Conservation (phyloP, 2,329 filamentous ascomycete species). For the Fusarium buxicola region DNA sequence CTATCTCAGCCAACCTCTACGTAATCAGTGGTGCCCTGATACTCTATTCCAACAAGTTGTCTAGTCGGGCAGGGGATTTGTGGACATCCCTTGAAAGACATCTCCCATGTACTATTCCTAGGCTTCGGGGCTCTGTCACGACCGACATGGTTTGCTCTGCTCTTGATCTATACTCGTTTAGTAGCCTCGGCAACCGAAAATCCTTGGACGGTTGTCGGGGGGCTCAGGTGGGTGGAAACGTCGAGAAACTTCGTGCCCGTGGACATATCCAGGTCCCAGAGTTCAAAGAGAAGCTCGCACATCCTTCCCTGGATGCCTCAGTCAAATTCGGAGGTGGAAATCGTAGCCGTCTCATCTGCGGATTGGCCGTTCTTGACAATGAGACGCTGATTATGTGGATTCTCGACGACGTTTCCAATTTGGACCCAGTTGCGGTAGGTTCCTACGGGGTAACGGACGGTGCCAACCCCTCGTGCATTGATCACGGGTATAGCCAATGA, state of each 20-base stretch:
- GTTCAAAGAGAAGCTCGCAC: conserved; percentile 22
- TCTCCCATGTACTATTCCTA: conserved; percentile 3
- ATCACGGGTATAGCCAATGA: neutral
- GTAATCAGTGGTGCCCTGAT: conserved; percentile 6
- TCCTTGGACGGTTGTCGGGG: neutral
- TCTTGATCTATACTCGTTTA: conserved; percentile 1
- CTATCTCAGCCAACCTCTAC: conserved; percentile 25
- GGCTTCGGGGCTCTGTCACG: conserved; percentile 6
- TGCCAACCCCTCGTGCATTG: neutral
- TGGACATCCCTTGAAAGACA: conserved; percentile 7
- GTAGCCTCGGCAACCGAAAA: neutral
- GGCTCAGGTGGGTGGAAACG: conserved; percentile 15
- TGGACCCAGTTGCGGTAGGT: conserved; percentile 18
- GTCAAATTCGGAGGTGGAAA: conserved; percentile 21
- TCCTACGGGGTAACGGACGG: conserved; percentile 8
- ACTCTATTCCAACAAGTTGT: conserved; percentile 14
- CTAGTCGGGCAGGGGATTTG: conserved; percentile 20
- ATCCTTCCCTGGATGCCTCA: conserved; percentile 3
- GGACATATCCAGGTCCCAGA: conserved; percentile 19
- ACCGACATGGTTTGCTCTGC: conserved; percentile 12
- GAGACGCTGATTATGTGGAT: conserved; percentile 18
- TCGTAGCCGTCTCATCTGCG: conserved; percentile 11
- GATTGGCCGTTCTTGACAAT: conserved; percentile 20
- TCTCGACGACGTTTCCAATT: neutral
- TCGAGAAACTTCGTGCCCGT: conserved; percentile 11